Conservation (phyloP, 495 filamentous ascomycete genomes). For the Penicillium dipodomyicola region DNA sequence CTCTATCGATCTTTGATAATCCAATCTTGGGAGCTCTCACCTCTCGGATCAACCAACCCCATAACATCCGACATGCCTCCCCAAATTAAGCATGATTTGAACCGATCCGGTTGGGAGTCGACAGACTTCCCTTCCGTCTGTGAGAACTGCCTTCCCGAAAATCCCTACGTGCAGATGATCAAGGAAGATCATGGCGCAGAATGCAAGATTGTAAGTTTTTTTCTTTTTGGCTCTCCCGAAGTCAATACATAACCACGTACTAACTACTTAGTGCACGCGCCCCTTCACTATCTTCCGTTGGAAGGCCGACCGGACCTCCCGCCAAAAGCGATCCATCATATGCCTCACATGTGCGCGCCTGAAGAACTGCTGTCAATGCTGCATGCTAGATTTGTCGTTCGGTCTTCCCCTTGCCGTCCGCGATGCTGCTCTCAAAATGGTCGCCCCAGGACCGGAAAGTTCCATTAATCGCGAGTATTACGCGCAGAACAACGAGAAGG, state of each 20-base stretch:
- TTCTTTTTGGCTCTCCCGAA: background rate
- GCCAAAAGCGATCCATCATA: conserved; percentile 84
- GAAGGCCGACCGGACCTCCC: conserved; percentile 85
- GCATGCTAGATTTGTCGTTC: conserved; percentile 96
- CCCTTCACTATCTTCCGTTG: conserved; percentile 95
- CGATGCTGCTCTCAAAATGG: conserved; percentile 97
- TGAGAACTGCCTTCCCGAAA: conserved; percentile 85
- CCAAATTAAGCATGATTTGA: conserved; percentile 92
- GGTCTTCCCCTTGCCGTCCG: conserved; percentile 89
- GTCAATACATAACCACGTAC: conserved; percentile 1
- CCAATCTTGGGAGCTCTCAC: conserved; percentile 8
- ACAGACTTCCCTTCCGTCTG: conserved; percentile 71
- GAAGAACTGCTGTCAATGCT: conserved; percentile 98
- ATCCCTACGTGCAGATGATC: conserved; percentile 97
- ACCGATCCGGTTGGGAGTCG: conserved; percentile 92
- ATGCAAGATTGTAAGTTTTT: conserved; percentile 51
- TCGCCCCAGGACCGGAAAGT: conserved; percentile 86
- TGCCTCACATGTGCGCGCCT: conserved; percentile 93
- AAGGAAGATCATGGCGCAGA: conserved; percentile 89
- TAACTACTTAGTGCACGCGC: conserved; percentile 65
- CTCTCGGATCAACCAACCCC: conserved; percentile 1
- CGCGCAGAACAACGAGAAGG: conserved; percentile 93
- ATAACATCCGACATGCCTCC: conserved; percentile 42
- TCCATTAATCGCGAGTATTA: conserved; percentile 95
- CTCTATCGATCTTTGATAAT: conserved; percentile 16